Evolutionary conservation across 176 grass and related monocot species (phyloP), one percentile per base, ranked within the genome.

Genomic region (Oryza coarctata): DNA sequence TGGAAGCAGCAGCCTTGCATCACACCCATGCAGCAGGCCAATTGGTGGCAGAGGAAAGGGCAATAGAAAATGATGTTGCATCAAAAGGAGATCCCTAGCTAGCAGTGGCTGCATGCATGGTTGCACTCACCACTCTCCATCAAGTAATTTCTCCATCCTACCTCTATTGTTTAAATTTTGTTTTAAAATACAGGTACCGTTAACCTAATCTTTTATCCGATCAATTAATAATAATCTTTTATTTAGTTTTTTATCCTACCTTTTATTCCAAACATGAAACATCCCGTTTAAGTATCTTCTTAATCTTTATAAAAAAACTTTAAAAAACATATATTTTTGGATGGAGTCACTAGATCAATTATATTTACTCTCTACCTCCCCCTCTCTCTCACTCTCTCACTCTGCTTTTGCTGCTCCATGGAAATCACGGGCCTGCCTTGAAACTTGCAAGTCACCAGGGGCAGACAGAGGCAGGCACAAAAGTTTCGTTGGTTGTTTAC

Each of bases 381-480:
- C 32, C 32, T 3, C 2, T 6, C 35, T 6, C 35, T 36, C 2
- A 0, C 35, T 36, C 35, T 36, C 35, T 36, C 35, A 63, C 49
- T 23, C 22, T 28, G 12, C 6, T 52, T 12, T 25, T 71, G 65
- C 58, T 70, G 57, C 77, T 55, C 65, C 71, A 86, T 89, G 88
- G 79, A 89, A 86, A 73, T 86, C 89, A 91, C 89, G 86, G 92
- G 84, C 35, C 58, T 89, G 81, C 81, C 77, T 91, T 87, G 89
- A 86, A 80, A 83, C 50, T 80, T 73, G 76, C 58, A 68, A 76
- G 80, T 69, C 67, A 50, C 71, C 45, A 68, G 58, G 32, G 7
- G 71, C 32, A 33, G 32, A 4, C 1, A 4, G 32, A 15, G 72
- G 78, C 80, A 83, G 5, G 66, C 83, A 83, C 79, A 78, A 90